These are phyloP conservation scores for Kodamaea neixiangensis DNA, from an alignment of 805 yeast genomes.

Conservation along the genomic window DNA sequence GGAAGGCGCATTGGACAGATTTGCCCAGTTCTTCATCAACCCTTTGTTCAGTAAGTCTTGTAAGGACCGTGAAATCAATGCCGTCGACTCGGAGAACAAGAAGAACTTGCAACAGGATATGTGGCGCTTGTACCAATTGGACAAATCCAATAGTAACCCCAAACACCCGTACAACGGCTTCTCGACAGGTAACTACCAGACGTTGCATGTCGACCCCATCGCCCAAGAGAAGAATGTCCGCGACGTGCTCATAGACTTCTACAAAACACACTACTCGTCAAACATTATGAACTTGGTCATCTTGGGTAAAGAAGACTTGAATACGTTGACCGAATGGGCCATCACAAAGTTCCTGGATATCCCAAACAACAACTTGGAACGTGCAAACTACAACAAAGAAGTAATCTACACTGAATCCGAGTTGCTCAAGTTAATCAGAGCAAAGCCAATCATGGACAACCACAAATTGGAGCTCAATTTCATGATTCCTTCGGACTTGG, in stretches of 20 bases:
- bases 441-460: slow-evolving; percentile 81
- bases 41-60: slow-evolving; percentile 77
- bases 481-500: slow-evolving; percentile 72
- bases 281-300: slow-evolving; percentile 87
- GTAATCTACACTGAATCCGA: slow-evolving; percentile 53
- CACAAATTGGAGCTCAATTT: slow-evolving; percentile 69
- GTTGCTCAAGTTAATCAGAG: slow-evolving; percentile 55
- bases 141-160: slow-evolving; percentile 69
- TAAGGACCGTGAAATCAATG: slow-evolving; percentile 88
- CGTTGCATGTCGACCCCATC: slow-evolving; percentile 69
- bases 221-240: slow-evolving; percentile 69
- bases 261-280: slow-evolving; percentile 72
- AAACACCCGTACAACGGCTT: slow-evolving; percentile 84
- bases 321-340: slow-evolving; percentile 71
- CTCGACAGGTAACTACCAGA: slow-evolving; percentile 82
- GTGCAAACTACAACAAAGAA: slow-evolving; percentile 47
- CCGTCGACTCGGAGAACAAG: slow-evolving; percentile 95
- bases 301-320: slow-evolving; percentile 78
- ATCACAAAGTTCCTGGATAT: slow-evolving; percentile 63
- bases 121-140: slow-evolving; percentile 88
- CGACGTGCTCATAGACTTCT: slow-evolving; percentile 75
- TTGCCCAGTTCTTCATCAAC: slow-evolving; percentile 85
- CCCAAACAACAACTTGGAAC: slow-evolving; percentile 48
- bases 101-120: slow-evolving; percentile 87
- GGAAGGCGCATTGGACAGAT: slow-evolving; percentile 88